Evolutionary conservation across 2,329 filamentous ascomycete species (phyloP).

Genomic region (Aureobasidium mangrovei): DNA sequence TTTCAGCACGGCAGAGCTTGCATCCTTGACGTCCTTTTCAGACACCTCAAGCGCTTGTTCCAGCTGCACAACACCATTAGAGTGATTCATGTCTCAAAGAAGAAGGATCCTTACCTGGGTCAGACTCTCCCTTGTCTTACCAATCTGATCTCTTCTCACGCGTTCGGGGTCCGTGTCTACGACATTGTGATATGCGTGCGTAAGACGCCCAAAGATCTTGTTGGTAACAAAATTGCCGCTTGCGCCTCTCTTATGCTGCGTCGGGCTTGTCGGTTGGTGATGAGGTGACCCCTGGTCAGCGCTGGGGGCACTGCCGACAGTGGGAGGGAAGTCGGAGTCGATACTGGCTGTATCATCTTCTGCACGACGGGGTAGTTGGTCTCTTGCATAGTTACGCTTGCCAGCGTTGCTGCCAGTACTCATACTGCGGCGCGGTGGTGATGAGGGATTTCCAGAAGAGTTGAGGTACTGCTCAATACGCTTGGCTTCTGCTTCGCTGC

Average conservation of each 20-base stretch:
- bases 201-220: conserved; percentile 88
- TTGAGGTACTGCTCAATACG: conserved; percentile 89
- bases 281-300: conserved; percentile 63
- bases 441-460: conserved; percentile 48
- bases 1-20: conserved; percentile 76
- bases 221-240: conserved; percentile 82
- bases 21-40: conserved; percentile 86
- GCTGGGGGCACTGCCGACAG: conserved; percentile 59
- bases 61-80: conserved; percentile 45
- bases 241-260: conserved; percentile 63
- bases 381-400: conserved; percentile 29
- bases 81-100: not conserved
- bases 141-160: conserved; percentile 84
- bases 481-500: conserved; percentile 84
- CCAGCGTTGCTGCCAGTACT: conserved; percentile 31
- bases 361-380: conserved; percentile 29
- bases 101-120: conserved; percentile 39
- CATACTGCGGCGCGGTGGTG: conserved; percentile 57
- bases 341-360: conserved; percentile 32
- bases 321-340: conserved; percentile 92
- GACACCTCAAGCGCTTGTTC: conserved; percentile 86
- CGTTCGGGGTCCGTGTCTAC: conserved; percentile 93
- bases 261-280: conserved; percentile 24
- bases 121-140: conserved; percentile 87
- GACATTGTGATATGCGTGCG: conserved; percentile 90